Evolutionary conservation across 2,329 filamentous ascomycete genomes (phyloP).

Genomic region (Talaromyces marneffei): DNA sequence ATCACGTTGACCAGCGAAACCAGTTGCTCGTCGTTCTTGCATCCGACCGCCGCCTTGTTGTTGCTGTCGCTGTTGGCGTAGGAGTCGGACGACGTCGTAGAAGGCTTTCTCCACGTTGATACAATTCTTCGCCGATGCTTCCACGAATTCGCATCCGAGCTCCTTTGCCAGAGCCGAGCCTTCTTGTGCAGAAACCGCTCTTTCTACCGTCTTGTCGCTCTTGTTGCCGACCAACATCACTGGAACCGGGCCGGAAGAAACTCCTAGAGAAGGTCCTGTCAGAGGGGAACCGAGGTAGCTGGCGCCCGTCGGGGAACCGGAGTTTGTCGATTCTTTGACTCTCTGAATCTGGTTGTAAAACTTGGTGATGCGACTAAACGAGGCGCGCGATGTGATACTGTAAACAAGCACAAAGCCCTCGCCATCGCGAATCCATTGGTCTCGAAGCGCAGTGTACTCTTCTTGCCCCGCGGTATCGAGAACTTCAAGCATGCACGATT

Average conservation of each 20-base stretch:
- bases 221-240: slow-evolving; percentile 99
- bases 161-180: slow-evolving; percentile 86
- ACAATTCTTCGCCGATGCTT: slow-evolving; percentile 95
- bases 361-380: slow-evolving; percentile 87
- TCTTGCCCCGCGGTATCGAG: slow-evolving; percentile 97
- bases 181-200: slow-evolving; percentile 94
- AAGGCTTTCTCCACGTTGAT: slow-evolving; percentile 98
- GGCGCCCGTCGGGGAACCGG: slow-evolving; percentile 48
- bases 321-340: slow-evolving; percentile 77
- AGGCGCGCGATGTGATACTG: slow-evolving; percentile 94
- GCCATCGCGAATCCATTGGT: slow-evolving; percentile 97
- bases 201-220: slow-evolving; percentile 90
- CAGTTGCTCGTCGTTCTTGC: slow-evolving; percentile 33
- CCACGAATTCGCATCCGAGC: slow-evolving; percentile 91
- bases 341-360: slow-evolving; percentile 97
- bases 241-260: slow-evolving; percentile 63
- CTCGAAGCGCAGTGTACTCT: slow-evolving; percentile 92
- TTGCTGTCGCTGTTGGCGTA: slow-evolving; percentile 72
- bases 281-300: slow-evolving; percentile 47
- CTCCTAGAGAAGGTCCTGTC: slow-evolving; percentile 34
- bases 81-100: slow-evolving; percentile 89
- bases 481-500: slow-evolving; percentile 91
- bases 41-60: slow-evolving; percentile 31
- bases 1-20: slow-evolving; percentile 30
- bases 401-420: slow-evolving; percentile 98